A percentile compares a stretch with the other conserved stretches of the same genome.
Conservation (phyloP, 768 basidiomycete genomes). For the Termitomyces sp. region DNA sequence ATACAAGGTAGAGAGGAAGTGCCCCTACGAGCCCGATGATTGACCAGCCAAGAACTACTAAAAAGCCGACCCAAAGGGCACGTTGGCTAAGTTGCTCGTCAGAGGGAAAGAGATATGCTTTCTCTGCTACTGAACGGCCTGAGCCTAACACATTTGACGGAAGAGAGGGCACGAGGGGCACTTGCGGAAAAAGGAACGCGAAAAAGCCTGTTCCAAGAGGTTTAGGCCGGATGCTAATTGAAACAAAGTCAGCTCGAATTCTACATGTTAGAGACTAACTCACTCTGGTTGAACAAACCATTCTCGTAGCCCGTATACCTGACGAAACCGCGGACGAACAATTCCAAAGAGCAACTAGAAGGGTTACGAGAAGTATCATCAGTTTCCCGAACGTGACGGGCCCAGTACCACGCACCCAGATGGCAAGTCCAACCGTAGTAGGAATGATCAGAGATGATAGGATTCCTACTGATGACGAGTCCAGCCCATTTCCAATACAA, state of each 20-base stretch:
- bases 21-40: conserved; percentile 64
- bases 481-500: conserved; percentile 62
- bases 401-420: conserved; percentile 51
- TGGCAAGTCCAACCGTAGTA: conserved; percentile 50
- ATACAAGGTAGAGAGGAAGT: conserved; percentile 67
- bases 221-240: conserved; percentile 53
- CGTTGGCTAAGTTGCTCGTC: conserved; percentile 72
- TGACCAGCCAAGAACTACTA: conserved; percentile 62
- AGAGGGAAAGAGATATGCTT: conserved; percentile 60
- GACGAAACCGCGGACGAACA: conserved; percentile 61
- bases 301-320: conserved; percentile 66
- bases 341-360: conserved; percentile 59
- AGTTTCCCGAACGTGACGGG: conserved; percentile 2
- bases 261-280: conserved; percentile 21
- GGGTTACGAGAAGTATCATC: conserved; percentile 8
- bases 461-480: conserved; percentile 56
- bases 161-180: conserved; percentile 56
- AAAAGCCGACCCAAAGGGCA: conserved; percentile 59
- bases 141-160: conserved; percentile 52
- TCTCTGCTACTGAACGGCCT: conserved; percentile 40
- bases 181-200: conserved; percentile 66
- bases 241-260: conserved; percentile 10
- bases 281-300: conserved; percentile 75
- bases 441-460: conserved; percentile 52
- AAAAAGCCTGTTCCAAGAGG: conserved; percentile 52